Base-by-base conservation (phyloP, 108 stramenopile genomes). In the Cyclotella sp. region DNA sequence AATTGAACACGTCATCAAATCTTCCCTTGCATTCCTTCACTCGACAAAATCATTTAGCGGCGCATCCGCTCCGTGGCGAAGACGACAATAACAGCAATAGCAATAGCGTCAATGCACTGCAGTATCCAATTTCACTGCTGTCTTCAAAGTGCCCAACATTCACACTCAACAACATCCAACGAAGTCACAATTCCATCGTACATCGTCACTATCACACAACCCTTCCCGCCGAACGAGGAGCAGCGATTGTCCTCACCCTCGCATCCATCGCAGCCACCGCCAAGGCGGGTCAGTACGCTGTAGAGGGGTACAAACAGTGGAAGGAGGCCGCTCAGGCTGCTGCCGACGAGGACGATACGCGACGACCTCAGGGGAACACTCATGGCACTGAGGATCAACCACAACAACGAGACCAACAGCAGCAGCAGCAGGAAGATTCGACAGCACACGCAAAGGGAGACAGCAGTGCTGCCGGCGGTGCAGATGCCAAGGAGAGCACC, bases 271-370 rank as follows among this genome's bases (percentile, higher is more conserved):
- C 94, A 6, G 91, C 91, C 15, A 67, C 84, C 28, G 86, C 87
- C 49, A 92, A 89, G 77, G 94, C 94, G 19, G 91, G 88, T 44
- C 78, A 89, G 40, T 87, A 87, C n/a, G 87, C 83, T 24, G 80
- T 90, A 10, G 68, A 81, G 68, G 91, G 89, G 1, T 94, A 93
- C 65, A 77, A 88, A 9, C 90, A 93, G 68, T 94, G 68, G 68
- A 83, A 91, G 81, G 78, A 70, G 15, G 66, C 63, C 12, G 72
- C 65, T 29, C 62, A 77, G 11, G 83, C 54, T 29, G 79, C 84
- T 41, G 76, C 78, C 42, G 24, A 68, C 43, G 75, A 85, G 70
- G 68, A 77, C 47, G 81, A 78, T 68, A 60, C 62, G 64, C 65
- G 77, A 49, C 29, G 59, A 28, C 41, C 63, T 14, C 70, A 71